Base-by-base conservation (phyloP, 108 stramenopile genomes). In the Cyclotella choctawhatcheeana region DNA sequence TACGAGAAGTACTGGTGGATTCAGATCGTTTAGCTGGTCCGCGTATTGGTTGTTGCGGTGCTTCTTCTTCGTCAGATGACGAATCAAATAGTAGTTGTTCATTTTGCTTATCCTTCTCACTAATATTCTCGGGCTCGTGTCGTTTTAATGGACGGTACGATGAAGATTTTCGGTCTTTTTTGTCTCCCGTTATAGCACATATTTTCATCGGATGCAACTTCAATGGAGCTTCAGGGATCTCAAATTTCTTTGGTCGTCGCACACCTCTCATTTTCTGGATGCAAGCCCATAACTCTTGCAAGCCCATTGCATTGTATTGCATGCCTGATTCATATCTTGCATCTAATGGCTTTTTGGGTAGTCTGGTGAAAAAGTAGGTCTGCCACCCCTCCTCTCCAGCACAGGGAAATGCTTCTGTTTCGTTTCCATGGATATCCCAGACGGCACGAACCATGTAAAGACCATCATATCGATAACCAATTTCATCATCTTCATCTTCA, bases 391-490 rank as follows among this genome's bases (percentile, higher is more conserved):
- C 76, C 14, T 54, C 76, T 30, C 65, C 72, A n/a, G 26, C 17
- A 21, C 44, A 50, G 26, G 76, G 76, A 43, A 67, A 67, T 22
- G 72, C 44, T 61, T 78, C 82, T 2, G 82, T 82, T 55, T 82
- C 82, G 40, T 82, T 51, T 40, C 82, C 82, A 25, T 82, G 47
- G 16, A 74, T 53, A 59, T 82, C 77, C 82, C 82, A 82, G 5
- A 82, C 72, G 5, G 82, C 77, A 45, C 73, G 45, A 33, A 82
- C 77, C 71, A 73, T 78, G 44, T 82, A 84, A 24, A 84, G 48
- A 34, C 82, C 82, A 80, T 84, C 82, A 32, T 84, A 84, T 22
- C 82, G 59, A 67, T 80, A 84, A n/a, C 73, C 64, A 47, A 76
- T 71, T 25, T 80, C 79, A 25, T 65, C 74, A 32, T 74, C 75